phyloP scores from a whole-genome alignment of 345 rosid genomes.

The Sonneratia alba region DNA sequence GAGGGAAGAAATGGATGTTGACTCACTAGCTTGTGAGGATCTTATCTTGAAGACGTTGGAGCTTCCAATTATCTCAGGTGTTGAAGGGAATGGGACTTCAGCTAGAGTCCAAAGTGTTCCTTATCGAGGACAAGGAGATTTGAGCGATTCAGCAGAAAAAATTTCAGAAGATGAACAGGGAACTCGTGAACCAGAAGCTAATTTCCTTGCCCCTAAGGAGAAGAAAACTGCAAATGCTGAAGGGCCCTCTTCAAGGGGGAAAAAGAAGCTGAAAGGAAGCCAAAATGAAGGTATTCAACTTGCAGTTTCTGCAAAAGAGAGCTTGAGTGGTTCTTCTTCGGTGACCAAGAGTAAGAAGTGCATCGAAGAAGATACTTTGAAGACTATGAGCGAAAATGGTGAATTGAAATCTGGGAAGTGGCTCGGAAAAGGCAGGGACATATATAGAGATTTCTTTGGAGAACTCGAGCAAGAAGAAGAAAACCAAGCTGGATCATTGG shows the following conservation, averaged over 20 bases:
- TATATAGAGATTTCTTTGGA: constrained; percentile 62
- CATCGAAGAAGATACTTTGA: constrained; percentile 18
- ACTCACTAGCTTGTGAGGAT: constrained; percentile 48
- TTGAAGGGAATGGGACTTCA: constrained; percentile 23
- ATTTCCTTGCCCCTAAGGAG: background rate
- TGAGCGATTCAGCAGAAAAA: background rate
- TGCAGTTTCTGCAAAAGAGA: constrained; percentile 29
- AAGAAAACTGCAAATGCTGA: background rate
- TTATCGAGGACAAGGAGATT: background rate
- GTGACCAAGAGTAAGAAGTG: constrained; percentile 25
- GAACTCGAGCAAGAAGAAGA: constrained; percentile 50
- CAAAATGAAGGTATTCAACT: constrained; percentile 18
- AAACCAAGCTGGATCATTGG: constrained; percentile 25
- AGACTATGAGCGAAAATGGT: constrained; percentile 29
- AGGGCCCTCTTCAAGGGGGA: constrained; percentile 34
- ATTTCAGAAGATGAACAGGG: background rate
- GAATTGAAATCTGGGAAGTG: constrained; percentile 34
- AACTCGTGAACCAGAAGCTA: constrained; percentile 13
- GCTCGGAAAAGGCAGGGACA: constrained; percentile 41
- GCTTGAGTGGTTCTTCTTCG: constrained; percentile 26
- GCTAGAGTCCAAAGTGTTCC: background rate
- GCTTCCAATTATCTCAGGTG: constrained; percentile 51
- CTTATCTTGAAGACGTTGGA: constrained; percentile 52
- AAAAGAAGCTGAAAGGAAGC: constrained; percentile 40
- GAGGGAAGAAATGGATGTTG: constrained; percentile 34